A percentile compares a stretch with the other conserved stretches of the same genome.
Conservation (phyloP, 768 basidiomycete genomes). For the Asterophora parasitica region DNA sequence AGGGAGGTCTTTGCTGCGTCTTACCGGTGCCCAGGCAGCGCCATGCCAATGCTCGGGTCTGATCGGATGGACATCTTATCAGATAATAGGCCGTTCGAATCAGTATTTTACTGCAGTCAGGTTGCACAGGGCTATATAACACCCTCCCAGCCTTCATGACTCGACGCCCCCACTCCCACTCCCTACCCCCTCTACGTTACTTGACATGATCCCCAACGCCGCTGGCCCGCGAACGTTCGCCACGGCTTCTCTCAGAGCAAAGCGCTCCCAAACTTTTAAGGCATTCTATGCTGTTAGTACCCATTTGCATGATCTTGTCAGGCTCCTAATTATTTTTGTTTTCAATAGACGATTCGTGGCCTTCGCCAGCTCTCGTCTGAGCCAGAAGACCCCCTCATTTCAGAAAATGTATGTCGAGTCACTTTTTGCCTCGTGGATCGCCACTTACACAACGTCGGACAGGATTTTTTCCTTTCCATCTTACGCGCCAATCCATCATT, state of each 20-base stretch:
- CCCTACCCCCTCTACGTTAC: conserved; percentile 10
- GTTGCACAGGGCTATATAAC: conserved; percentile 25
- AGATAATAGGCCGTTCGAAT: conserved; percentile 21
- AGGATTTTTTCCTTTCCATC: conserved; percentile 97
- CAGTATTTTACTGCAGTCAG: conserved; percentile 17
- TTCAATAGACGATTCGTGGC: conserved; percentile 37
- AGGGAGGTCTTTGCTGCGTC: too few relatives aligned
- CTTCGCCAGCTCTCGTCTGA: conserved; percentile 31
- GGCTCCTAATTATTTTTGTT: conserved; percentile 5
- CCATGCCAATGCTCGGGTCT: conserved; percentile 1
- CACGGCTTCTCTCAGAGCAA: conserved; percentile 28
- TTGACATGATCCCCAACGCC: conserved; percentile 34
- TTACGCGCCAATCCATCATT: conserved; percentile 88
- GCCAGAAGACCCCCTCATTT: conserved; percentile 34
- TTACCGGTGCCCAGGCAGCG: neutral
- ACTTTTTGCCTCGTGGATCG: conserved; percentile 7
- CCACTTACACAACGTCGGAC: conserved; percentile 11
- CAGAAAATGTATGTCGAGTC: conserved; percentile 46
- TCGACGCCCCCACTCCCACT: conserved; percentile 21
- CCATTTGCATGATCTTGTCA: neutral
- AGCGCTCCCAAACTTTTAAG: conserved; percentile 37
- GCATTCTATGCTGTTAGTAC: conserved; percentile 54
- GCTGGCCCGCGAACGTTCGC: conserved; percentile 27
- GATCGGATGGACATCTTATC: conserved; percentile 22
- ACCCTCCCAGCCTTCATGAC: conserved; percentile 25